Evolutionary conservation across 345 rosid species (phyloP), one percentile per base, ranked within the genome.

Genomic region (Turritis glabra): DNA sequence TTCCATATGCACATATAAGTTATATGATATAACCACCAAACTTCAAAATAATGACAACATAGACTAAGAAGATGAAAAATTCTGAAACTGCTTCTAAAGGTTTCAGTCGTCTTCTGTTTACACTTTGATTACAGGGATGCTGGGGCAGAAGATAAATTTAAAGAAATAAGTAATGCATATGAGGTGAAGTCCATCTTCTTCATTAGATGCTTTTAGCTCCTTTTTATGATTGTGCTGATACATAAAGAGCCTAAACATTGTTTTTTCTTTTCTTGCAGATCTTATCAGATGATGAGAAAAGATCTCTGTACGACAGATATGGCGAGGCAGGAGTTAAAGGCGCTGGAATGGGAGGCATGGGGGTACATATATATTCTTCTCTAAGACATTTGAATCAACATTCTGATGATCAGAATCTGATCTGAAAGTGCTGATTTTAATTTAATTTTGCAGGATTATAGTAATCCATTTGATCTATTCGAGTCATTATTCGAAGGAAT

Each of bases 311-410:
- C 53, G 99, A 96, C 78, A 89, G 67, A 81, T 96, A 89, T 33
- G 99, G 99, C 3, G 99, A 92, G 80, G 99, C 97, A 48, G 99
- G 97, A 79, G 72, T 96, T 61, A 96, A 92, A 84, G 98, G 98
- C 70, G 90, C 92, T 66, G 96, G 93, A 63, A 84, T 92, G 96
- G 99, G 94, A 79, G 80, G 80, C 69, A 88, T 76, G 88, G 98
- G 98, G 93, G 97, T 94, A 86, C 21, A 27, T 37, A 55, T 58
- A 8, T 62, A 13, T 44, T 30, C 48, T 6, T 32, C 5, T 37
- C n/a, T 35, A 38, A 38, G 47, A 67, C 65, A 43, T 56, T 50
- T 33, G 17, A 18, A 37, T 46, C 38, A 54, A 35, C 74, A 64
- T 23, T 56, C 43, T 29, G 21, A 29, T 60, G 25, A 30, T 33